phyloP scores from a whole-genome alignment of 768 basidiomycete genomes.

The Boletus bicolor region DNA sequence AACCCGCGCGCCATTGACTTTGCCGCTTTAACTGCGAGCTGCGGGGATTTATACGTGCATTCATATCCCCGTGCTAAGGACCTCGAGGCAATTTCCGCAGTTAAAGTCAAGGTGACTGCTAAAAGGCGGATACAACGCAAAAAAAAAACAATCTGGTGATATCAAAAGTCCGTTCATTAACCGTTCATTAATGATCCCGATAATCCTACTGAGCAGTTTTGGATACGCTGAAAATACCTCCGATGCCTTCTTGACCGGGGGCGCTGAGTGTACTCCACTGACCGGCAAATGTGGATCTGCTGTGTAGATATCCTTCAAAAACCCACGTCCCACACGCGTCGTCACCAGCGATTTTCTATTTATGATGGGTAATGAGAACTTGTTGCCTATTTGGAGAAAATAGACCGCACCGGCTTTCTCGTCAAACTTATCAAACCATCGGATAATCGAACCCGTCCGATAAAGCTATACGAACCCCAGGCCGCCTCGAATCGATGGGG shows the following conservation, averaged over 20 bases:
- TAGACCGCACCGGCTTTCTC: constrained; percentile 53
- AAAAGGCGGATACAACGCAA: constrained; percentile 1
- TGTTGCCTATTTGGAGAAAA: background rate
- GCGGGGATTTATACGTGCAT: constrained; percentile 1
- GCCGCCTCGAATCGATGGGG: constrained; percentile 50
- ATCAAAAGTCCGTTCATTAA: constrained; percentile 28
- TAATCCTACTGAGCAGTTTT: constrained; percentile 36
- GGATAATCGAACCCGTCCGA: constrained; percentile 50
- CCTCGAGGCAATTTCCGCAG: constrained; percentile 25
- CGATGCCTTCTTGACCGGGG: constrained; percentile 34
- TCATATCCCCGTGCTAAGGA: constrained; percentile 14
- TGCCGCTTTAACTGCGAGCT: constrained; percentile 18
- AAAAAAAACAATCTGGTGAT: background rate
- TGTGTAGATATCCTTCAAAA: constrained; percentile 54
- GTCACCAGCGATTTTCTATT: constrained; percentile 40
- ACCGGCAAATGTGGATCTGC: constrained; percentile 50
- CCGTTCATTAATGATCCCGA: constrained; percentile 25
- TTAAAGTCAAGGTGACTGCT: constrained; percentile 10
- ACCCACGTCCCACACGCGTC: constrained; percentile 49
- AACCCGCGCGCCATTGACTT: constrained; percentile 3
- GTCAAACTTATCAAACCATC: constrained; percentile 61
- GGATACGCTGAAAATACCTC: constrained; percentile 58
- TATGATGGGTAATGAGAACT: constrained; percentile 3
- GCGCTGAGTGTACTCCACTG: constrained; percentile 44
- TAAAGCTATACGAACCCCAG: constrained; percentile 65